Percentiles rank a stretch among this genome's conserved stretches.
Conservation (phyloP, 768 basidiomycete species). For the Sarcodon aspratus region DNA sequence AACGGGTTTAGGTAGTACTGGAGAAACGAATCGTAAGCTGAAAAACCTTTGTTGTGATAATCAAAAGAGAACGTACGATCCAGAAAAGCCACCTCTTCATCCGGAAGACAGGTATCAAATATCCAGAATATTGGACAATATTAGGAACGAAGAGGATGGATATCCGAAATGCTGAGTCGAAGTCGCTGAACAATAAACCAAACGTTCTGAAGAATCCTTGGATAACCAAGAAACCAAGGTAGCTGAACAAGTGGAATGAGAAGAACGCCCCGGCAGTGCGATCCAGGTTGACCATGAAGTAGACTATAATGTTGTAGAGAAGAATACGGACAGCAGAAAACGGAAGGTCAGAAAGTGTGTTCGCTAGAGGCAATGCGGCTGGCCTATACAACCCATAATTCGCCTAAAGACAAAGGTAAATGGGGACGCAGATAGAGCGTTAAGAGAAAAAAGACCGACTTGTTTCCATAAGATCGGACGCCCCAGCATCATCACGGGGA, state of each 20-base stretch:
- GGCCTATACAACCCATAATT: conserved; percentile 58
- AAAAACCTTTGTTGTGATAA: background rate
- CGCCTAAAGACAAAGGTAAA: conserved; percentile 21
- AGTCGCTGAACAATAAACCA: conserved; percentile 43
- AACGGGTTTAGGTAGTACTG: conserved; percentile 76
- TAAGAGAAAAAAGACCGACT: conserved; percentile 14
- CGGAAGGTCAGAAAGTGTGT: conserved; percentile 58
- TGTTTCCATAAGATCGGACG: conserved; percentile 67
- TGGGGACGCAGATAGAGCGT: background rate
- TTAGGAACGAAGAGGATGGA: conserved; percentile 66
- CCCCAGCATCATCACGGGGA: conserved; percentile 49
- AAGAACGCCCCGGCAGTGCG: conserved; percentile 32
- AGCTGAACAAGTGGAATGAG: conserved; percentile 56
- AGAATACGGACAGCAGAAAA: conserved; percentile 51
- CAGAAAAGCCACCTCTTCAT: conserved; percentile 84
- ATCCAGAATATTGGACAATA: conserved; percentile 63
- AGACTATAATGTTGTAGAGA: conserved; percentile 53
- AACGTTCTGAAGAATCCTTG: conserved; percentile 79
- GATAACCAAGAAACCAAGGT: conserved; percentile 57
- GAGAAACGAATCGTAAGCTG: conserved; percentile 7
- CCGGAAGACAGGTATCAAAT: conserved; percentile 50
- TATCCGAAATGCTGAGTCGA: conserved; percentile 40
- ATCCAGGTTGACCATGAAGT: conserved; percentile 50
- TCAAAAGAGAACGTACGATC: conserved; percentile 39
- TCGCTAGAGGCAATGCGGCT: conserved; percentile 51